phyloP scores from a whole-genome alignment of 768 basidiomycete species.

The Lactifluus subvellereus region DNA sequence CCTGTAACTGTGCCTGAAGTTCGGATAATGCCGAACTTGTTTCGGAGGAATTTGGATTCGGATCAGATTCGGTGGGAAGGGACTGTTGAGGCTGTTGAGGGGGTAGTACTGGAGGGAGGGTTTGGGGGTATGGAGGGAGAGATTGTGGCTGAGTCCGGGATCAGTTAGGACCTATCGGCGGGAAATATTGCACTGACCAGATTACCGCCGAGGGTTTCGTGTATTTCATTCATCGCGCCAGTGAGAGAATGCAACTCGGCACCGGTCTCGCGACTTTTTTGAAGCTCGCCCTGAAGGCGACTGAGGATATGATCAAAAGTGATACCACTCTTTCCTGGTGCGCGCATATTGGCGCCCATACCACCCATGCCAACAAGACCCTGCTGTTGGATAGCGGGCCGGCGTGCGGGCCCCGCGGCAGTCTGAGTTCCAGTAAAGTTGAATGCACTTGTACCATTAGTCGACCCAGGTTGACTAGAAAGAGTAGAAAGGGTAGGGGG shows the following conservation, averaged over 20 bases:
- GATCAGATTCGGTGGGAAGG: constrained; percentile 27
- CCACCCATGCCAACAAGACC: constrained; percentile 68
- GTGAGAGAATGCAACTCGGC: constrained; percentile 75
- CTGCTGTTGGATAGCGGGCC: constrained; percentile 54
- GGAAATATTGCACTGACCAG: constrained; percentile 44
- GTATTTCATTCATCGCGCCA: constrained; percentile 81
- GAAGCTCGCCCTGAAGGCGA: constrained; percentile 87
- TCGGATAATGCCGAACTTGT: constrained; percentile 43
- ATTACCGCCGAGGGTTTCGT: constrained; percentile 82
- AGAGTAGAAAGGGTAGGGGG: constrained; percentile 29
- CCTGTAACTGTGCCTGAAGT: constrained; percentile 76
- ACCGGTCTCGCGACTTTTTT: constrained; percentile 91
- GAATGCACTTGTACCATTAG: constrained; percentile 36
- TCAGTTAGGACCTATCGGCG: background rate
- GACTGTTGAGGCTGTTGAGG: constrained; percentile 29
- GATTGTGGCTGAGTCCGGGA: constrained; percentile 46
- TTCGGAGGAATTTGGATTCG: constrained; percentile 21
- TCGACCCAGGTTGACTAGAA: constrained; percentile 36
- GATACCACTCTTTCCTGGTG: constrained; percentile 77
- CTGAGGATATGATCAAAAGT: constrained; percentile 90
- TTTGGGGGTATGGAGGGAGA: constrained; percentile 56
- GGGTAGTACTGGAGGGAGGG: constrained; percentile 55
- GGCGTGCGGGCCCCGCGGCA: constrained; percentile 37
- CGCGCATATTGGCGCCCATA: constrained; percentile 64
- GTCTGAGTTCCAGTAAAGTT: constrained; percentile 38